phyloP scores from a whole-genome alignment of 1,284 basidiomycete genomes.

The Cryptococcus sp. region DNA sequence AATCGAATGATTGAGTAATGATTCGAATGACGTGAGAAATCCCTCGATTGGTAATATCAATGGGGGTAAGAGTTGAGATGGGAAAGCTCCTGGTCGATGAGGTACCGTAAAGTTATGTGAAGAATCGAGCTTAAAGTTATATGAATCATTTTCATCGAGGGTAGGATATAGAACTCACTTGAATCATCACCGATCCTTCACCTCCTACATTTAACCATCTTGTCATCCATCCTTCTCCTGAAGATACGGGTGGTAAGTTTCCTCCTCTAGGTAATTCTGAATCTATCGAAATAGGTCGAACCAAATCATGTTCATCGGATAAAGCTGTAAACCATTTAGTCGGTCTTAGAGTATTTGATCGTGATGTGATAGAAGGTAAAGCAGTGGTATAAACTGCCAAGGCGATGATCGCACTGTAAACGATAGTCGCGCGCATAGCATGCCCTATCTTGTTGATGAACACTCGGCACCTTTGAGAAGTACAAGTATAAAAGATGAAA shows the following conservation, averaged over 20 bases:
- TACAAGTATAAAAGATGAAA: too few species aligned
- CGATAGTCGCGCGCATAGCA: too few species aligned
- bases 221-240: slow-evolving; percentile 22
- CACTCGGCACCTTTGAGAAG: too few species aligned
- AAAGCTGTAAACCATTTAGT: not conserved
- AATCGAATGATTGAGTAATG: not conserved
- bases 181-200: slow-evolving; percentile 32
- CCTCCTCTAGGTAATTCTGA: not conserved
- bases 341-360: too few species aligned
- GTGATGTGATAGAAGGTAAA: too few species aligned
- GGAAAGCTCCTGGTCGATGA: slow-evolving; percentile 46
- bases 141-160: not conserved
- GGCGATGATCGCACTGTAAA: too few species aligned
- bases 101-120: slow-evolving; percentile 36
- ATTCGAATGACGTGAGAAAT: slow-evolving; percentile 26
- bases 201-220: slow-evolving; percentile 38
- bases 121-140: not conserved
- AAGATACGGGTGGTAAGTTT: not conserved
- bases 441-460: too few species aligned
- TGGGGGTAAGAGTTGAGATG: slow-evolving; percentile 20
- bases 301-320: not conserved
- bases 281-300: not conserved
- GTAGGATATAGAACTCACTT: slow-evolving; percentile 19
- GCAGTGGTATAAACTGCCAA: too few species aligned
- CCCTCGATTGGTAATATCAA: slow-evolving; percentile 33